Evolutionary conservation across 306 rosid species (phyloP), one percentile per base, ranked within the genome.

Genomic region (Trifolium dubium): DNA sequence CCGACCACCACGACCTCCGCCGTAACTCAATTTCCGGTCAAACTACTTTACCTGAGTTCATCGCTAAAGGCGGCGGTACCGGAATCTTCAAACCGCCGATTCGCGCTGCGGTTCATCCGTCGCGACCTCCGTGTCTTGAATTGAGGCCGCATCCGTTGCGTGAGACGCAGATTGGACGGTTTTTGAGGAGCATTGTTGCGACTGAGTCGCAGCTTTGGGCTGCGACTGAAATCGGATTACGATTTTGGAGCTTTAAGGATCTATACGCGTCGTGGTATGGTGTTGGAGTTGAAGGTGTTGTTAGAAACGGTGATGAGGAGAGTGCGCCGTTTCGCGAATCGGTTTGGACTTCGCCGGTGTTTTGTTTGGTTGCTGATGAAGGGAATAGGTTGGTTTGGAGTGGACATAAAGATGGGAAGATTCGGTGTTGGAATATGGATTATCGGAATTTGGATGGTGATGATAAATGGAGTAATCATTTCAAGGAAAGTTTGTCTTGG

Each of bases 361-460:
- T 91, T 56, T 91, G 96, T 74, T 79, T 94, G 89, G 96, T 84
- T 75, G 83, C 81, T 13, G 98, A 91, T 70, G 92, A 91, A 35
- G 90, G 84, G 56, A 83, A 81, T 64, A 76, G 88, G 49, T 51
- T 89, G 75, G 88, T 89, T 54, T 94, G 96, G 92, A 94, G 97
- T 29, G 98, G 98, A 17, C 97, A 94, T 63, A 83, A 50, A 79
- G 98, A 94, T 18, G 98, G 98, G 13, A 89, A 77, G 71, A 91
- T 94, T 72, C 79, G 86, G 80, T 85, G 97, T 79, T 91, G 96
- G 97, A 70, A 35, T 43, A 94, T 89, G 94, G 88, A 88, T 64
- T 46, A 60, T 15, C 50, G 31, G 29, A 29, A 6, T 59, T 67
- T 40, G 23, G 83, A 77, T 35, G 82, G 74, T 41, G 80, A 67